Percentiles rank a stretch among this genome's conserved stretches.
phyloP scores from a whole-genome alignment of 495 filamentous ascomycete species.

The Geoglossum glabrum region DNA sequence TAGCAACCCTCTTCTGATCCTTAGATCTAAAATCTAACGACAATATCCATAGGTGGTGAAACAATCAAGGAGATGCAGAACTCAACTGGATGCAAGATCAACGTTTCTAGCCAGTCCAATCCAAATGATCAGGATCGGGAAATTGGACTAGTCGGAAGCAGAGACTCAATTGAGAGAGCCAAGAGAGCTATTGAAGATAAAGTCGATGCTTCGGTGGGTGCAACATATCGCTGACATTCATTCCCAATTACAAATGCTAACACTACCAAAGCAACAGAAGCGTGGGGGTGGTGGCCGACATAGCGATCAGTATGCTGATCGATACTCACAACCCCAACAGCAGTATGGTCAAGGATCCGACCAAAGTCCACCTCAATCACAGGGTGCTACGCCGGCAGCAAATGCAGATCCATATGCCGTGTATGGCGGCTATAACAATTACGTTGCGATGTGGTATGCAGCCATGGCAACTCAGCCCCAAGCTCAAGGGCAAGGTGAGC shows the following conservation, averaged over 20 bases:
- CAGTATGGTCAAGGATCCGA: constrained; percentile 10
- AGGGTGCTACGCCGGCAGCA: constrained; percentile 6
- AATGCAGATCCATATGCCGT: constrained; percentile 35
- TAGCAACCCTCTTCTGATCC: constrained; percentile 1
- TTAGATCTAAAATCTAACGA: constrained; percentile 1
- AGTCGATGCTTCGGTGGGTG: constrained; percentile 59
- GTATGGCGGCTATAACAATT: constrained; percentile 44
- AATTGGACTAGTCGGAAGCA: constrained; percentile 55
- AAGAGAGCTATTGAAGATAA: constrained; percentile 68
- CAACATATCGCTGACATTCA: background rate
- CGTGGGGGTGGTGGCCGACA: constrained; percentile 16
- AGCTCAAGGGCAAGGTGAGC: constrained; percentile 9
- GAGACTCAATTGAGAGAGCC: constrained; percentile 49
- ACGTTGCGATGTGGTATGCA: constrained; percentile 43
- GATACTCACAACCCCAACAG: constrained; percentile 23
- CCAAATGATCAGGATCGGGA: constrained; percentile 42
- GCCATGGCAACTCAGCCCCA: constrained; percentile 24
- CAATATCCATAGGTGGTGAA: constrained; percentile 34
- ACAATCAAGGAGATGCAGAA: constrained; percentile 76
- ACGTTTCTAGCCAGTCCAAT: constrained; percentile 53
- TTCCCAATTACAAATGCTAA: constrained; percentile 13
- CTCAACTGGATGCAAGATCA: constrained; percentile 70
- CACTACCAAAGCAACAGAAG: constrained; percentile 29
- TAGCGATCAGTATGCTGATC: constrained; percentile 18
- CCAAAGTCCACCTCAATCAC: constrained; percentile 11